These are phyloP conservation scores for Trichophyton benhamiae DNA, from an alignment of 2,329 filamentous ascomycete genomes.

Conservation along the genomic window DNA sequence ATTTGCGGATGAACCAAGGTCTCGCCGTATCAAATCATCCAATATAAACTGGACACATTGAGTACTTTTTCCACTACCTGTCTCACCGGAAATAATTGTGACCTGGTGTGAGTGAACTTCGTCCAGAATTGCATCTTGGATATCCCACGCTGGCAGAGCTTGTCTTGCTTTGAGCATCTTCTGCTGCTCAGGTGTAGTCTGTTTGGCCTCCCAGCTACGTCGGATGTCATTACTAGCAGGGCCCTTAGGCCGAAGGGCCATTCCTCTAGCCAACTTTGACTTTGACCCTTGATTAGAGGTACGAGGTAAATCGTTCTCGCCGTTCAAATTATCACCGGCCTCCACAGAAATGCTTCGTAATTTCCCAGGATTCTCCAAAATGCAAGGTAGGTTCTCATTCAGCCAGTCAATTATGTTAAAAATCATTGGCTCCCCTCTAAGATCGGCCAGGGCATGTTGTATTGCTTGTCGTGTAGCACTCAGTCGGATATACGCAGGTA, in stretches of 20 bases:
- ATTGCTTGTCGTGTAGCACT: constrained; percentile 72
- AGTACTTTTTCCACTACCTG: constrained; percentile 91
- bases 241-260: constrained; percentile 50
- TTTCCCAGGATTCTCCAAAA: constrained; percentile 72
- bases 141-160: constrained; percentile 74
- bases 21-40: constrained; percentile 70
- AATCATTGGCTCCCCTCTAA: constrained; percentile 78
- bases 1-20: constrained; percentile 65
- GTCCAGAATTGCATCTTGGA: constrained; percentile 62
- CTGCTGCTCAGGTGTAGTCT: constrained; percentile 52
- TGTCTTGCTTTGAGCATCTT: constrained; percentile 63
- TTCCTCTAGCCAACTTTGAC: constrained; percentile 42
- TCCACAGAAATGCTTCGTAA: constrained; percentile 75
- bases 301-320: constrained; percentile 27
- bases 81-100: constrained; percentile 93
- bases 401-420: constrained; percentile 87
- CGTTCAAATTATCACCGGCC: constrained; percentile 49
- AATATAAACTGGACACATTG: constrained; percentile 94
- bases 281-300: constrained; percentile 14
- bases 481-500: constrained; percentile 87
- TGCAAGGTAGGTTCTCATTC: constrained; percentile 67
- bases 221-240: constrained; percentile 45
- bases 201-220: constrained; percentile 56
- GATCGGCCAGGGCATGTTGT: constrained; percentile 54
- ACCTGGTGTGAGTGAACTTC: constrained; percentile 70